These are phyloP conservation scores for Tetraselmis chui DNA, from an alignment of 139 green algal genomes.

Conservation along the genomic window DNA sequence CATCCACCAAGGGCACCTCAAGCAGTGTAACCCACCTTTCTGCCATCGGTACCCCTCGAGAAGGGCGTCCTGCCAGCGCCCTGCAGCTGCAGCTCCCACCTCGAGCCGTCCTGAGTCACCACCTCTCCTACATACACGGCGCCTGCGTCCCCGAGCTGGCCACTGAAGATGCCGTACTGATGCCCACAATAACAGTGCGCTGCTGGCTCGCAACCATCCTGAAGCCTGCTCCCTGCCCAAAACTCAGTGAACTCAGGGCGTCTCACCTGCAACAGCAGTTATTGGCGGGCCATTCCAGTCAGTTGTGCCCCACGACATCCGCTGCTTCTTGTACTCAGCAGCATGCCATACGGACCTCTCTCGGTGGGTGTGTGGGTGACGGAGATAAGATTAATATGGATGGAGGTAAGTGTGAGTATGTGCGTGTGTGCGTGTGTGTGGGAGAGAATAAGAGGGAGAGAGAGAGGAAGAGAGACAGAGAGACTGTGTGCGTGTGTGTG, in stretches of 20 bases:
- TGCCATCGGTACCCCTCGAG: neutral
- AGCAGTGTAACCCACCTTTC: neutral
- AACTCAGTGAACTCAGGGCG: neutral
- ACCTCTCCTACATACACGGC: neutral
- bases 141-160: neutral
- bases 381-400: too few relatives aligned
- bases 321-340: too few relatives aligned
- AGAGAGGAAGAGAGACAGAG: too few relatives aligned
- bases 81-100: conserved; percentile 11
- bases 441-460: too few relatives aligned
- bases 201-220: neutral
- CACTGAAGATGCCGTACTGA: neutral
- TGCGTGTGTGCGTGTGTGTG: too few relatives aligned
- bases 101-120: neutral
- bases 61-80: neutral
- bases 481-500: too few relatives aligned
- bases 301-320: too few relatives aligned
- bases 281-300: too few relatives aligned
- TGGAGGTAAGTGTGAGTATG: too few relatives aligned
- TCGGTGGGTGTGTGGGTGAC: too few relatives aligned
- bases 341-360: too few relatives aligned
- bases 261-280: neutral
- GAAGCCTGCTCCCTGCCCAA: neutral
- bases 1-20: too few relatives aligned
- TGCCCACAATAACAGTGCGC: neutral